A percentile compares a stretch with the other conserved stretches of the same genome.
phyloP scores from a whole-genome alignment of 148 eudicot genomes.

The Spergularia marina region DNA sequence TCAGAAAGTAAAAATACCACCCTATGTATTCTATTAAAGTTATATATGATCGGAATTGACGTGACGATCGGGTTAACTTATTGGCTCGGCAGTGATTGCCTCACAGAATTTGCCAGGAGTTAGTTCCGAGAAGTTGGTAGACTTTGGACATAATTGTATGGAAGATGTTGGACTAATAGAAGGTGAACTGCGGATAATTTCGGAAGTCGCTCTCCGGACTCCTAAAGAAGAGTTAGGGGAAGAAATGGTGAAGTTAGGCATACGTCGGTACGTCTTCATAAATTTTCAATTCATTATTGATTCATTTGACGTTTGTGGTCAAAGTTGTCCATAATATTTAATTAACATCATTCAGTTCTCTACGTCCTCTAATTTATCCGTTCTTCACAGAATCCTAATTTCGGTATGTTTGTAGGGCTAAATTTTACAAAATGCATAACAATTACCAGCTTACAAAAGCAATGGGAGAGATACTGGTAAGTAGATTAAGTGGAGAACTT shows the following conservation, averaged over 20 bases:
- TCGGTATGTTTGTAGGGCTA: conserved; percentile 3
- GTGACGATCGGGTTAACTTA: no score
- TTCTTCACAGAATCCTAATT: background rate
- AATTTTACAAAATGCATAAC: background rate
- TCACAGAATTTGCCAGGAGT: background rate
- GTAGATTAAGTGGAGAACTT: background rate
- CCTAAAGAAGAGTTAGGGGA: background rate
- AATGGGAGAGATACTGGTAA: conserved; percentile 8
- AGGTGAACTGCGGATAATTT: background rate
- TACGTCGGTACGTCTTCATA: background rate
- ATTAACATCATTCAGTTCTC: no score
- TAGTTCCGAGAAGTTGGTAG: background rate
- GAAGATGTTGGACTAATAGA: background rate
- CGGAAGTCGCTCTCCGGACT: background rate
- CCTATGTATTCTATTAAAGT: no score
- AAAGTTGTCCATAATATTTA: no score
- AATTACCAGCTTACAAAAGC: conserved; percentile 11
- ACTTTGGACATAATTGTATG: background rate
- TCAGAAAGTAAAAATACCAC: no score
- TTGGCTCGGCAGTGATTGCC: background rate
- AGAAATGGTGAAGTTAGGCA: conserved; percentile 15
- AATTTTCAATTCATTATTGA: background rate
- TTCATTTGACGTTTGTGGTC: no score
- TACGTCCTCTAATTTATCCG: no score
- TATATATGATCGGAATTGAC: background rate